Percentiles rank a stretch among this genome's conserved stretches.
Evolutionary conservation across 2,329 filamentous ascomycete genomes (phyloP).

Genomic region (Aspergillus pseudoglaucus): DNA sequence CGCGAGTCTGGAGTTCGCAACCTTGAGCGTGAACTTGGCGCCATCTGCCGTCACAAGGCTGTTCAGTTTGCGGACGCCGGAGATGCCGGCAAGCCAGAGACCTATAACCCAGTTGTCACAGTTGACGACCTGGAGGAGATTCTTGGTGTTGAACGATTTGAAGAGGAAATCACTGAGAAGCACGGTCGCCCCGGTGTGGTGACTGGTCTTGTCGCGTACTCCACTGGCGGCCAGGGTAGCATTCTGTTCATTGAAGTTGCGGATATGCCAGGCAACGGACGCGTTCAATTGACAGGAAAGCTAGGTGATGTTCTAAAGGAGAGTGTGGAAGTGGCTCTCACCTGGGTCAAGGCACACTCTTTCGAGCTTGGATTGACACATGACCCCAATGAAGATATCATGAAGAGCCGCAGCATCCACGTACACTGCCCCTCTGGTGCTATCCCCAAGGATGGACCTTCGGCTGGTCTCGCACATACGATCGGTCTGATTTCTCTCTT

Average conservation of each 20-base stretch:
- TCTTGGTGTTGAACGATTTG: slow-evolving; percentile 85
- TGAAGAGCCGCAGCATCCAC: slow-evolving; percentile 90
- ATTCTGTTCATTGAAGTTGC: slow-evolving; percentile 98
- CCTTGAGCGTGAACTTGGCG: slow-evolving; percentile 89
- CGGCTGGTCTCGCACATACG: slow-evolving; percentile 86
- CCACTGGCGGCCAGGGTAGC: slow-evolving; percentile 82
- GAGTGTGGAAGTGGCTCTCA: slow-evolving; percentile 89
- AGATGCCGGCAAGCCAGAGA: slow-evolving; percentile 60
- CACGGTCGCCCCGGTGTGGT: slow-evolving; percentile 79
- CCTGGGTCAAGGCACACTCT: slow-evolving; percentile 95
- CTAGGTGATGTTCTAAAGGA: slow-evolving; percentile 96
- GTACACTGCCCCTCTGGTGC: slow-evolving; percentile 94
- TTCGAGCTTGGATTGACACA: slow-evolving; percentile 80
- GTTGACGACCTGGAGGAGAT: slow-evolving; percentile 82
- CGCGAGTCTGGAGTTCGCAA: slow-evolving; percentile 94
- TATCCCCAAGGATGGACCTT: slow-evolving; percentile 84
- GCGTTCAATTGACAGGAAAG: slow-evolving; percentile 91
- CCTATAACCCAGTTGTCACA: slow-evolving; percentile 68
- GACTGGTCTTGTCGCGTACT: slow-evolving; percentile 92
- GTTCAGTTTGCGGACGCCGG: slow-evolving; percentile 90
- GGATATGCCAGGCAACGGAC: slow-evolving; percentile 89
- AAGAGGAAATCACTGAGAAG: slow-evolving; percentile 91
- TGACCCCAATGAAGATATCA: slow-evolving; percentile 80
- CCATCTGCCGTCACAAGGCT: slow-evolving; percentile 88
- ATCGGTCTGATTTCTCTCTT: slow-evolving; percentile 90